Base-by-base conservation (phyloP, 441 rosid genomes). In the Croton laevigatus region DNA sequence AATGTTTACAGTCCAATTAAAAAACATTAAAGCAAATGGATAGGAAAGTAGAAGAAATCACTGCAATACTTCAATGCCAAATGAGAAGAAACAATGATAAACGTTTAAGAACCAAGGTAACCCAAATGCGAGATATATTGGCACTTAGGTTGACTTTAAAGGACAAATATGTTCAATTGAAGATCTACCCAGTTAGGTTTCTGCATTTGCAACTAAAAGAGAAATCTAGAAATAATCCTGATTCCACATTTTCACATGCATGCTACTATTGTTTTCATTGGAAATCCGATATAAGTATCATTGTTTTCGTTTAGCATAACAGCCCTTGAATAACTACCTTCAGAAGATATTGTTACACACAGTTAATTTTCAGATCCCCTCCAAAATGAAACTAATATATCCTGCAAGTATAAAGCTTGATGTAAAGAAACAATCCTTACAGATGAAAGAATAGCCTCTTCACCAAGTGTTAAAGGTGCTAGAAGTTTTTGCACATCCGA, bases 401-500 rank as follows among this genome's bases (percentile, higher is more conserved):
- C 48, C 69, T 57, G 62, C 65, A 79, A 55, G 37, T 58, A 71
- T 68, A 79, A 73, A 68, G 68, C 62, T 27, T 52, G 66, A 59
- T 27, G 3, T 37, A 46, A 75, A 53, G 73, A 74, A 70, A 80
- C 68, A 72, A 71, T 67, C 73, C 97, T 77, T 87, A 96, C 99
- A 79, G 96, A 88, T 73, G 95, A 88, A 84, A 96, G 85, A 82
- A 88, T 85, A 73, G 83, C 71, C 83, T 84, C 90, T 81, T 96
- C 99, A 76, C 81, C 83, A 70, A 79, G 81, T 36, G 83, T 71
- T 66, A 91, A 71, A 69, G 97, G 96, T 74, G 90, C 88, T 81
- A 96, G 93, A 81, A 93, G 93, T 63, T 83, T 83, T 37, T 91
- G 99, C 75, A 93, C 91, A 85, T 93, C 96, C 65, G 92, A 84